Evolutionary conservation across 2,329 filamentous ascomycete genomes (phyloP).

Genomic region (Cladosporium austrohemisphaericum): DNA sequence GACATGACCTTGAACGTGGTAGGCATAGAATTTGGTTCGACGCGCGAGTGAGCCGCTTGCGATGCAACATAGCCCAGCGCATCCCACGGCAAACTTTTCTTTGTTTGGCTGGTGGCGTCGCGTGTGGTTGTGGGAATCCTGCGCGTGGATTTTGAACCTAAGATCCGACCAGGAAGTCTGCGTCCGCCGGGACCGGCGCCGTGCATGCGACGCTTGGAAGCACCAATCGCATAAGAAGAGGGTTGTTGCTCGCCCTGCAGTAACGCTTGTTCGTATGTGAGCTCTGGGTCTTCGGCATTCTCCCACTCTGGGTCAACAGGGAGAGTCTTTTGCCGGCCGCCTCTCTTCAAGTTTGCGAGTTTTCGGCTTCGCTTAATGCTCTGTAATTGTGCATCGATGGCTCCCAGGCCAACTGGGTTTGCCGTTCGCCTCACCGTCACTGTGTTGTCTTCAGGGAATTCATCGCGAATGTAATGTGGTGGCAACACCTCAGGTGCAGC

Average conservation of each 20-base stretch:
- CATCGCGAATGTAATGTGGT: slow-evolving; percentile 14
- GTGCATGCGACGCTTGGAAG: not conserved
- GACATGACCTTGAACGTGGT: not conserved
- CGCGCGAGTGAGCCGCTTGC: slow-evolving; percentile 3
- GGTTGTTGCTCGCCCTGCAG: slow-evolving; percentile 4
- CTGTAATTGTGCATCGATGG: slow-evolving; percentile 1
- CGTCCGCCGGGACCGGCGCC: not conserved
- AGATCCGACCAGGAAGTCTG: slow-evolving; percentile 12
- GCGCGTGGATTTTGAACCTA: slow-evolving; percentile 4
- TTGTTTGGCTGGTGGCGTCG: not conserved
- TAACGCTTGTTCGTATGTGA: slow-evolving; percentile 10
- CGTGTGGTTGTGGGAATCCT: not conserved
- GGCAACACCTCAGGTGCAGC: not conserved
- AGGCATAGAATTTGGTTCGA: not conserved
- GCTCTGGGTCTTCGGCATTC: not conserved
- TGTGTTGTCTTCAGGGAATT: slow-evolving; percentile 8
- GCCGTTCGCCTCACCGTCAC: slow-evolving; percentile 10
- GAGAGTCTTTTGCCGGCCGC: not conserved
- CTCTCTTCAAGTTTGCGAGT: slow-evolving; percentile 14
- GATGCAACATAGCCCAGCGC: slow-evolving; percentile 10
- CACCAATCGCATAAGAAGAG: not conserved
- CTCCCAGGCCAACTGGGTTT: slow-evolving; percentile 3
- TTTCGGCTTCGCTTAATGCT: slow-evolving; percentile 19
- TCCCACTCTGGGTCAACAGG: not conserved
- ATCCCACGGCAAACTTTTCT: slow-evolving; percentile 7